Base-by-base conservation (phyloP, 177 flowering plant species). In the Tripterygium wilfordii region DNA sequence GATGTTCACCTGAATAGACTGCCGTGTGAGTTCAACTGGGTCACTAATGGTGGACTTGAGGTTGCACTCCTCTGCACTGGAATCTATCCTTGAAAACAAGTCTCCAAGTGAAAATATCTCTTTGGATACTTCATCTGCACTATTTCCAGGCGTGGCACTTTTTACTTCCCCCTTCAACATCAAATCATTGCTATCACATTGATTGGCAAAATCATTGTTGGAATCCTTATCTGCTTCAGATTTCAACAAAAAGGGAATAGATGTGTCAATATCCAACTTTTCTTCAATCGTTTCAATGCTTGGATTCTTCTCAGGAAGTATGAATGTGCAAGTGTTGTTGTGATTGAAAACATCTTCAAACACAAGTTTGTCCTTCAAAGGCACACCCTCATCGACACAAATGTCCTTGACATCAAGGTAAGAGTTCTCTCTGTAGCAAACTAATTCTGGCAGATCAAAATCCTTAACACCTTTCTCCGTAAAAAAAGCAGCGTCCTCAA, bases 301-400 rank as follows among this genome's bases (percentile, higher is more conserved):
- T 41, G 21, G 48, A 52, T 58, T 70, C 25, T 53, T 29, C 22
- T 48, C 69, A 36, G 54, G 49, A 42, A 55, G 42, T 23, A 44
- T 19, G 27, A 45, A 39, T 45, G 43, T 30, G 21, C 41, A 18
- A 4, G 35, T 3, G 38, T 30, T 42, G 28, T 45, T 46, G 40
- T 54, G 54, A 49, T 57, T n/a, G n/a, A n/a, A 45, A 21, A 39
- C 21, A 42, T 35, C 52, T 33, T 63, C 75, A 49, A 64, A 49
- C 57, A 65, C 55, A 45, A 42, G 51, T 60, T 68, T 75, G 38
- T 68, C 75, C 20, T 53, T 41, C 3, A 69, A 53, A 48, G 71
- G 79, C 58, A 70, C 58, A 31, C 91, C 96, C 23, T 82, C 86
- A 58, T 92, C 97, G 14, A 82, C 49, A 31, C 91, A 75, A 21